Conservation (phyloP, 1,284 basidiomycete species). For the Boletellus deceptivus region DNA sequence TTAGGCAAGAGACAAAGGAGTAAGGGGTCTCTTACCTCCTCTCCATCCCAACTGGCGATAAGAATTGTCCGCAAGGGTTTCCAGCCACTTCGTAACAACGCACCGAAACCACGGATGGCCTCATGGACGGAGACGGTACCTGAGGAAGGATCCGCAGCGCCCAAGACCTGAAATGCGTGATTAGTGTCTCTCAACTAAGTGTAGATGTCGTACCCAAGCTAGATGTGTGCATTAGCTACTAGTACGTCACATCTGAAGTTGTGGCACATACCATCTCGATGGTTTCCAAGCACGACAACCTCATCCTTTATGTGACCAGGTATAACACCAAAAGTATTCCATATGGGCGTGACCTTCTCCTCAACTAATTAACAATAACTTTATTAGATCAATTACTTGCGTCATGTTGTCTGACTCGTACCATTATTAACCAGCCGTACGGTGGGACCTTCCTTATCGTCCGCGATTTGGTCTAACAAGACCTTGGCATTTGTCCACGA, state of each 20-base stretch:
- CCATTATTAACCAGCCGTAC: constrained; percentile 51
- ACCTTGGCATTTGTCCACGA: constrained; percentile 54
- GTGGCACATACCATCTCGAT: constrained; percentile 58
- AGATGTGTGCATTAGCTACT: constrained; percentile 4
- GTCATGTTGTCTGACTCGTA: constrained; percentile 17
- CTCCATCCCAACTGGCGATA: constrained; percentile 78
- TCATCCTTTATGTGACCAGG: constrained; percentile 76
- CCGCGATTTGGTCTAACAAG: constrained; percentile 43
- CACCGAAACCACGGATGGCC: constrained; percentile 68
- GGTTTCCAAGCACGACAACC: constrained; percentile 73
- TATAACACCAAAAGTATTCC: constrained; percentile 75
- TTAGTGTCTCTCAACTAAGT: constrained; percentile 1
- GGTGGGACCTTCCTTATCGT: constrained; percentile 34
- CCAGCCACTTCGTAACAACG: constrained; percentile 69
- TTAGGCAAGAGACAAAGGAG: constrained; percentile 4
- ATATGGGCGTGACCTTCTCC: constrained; percentile 45
- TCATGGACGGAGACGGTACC: constrained; percentile 80
- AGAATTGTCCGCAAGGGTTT: constrained; percentile 77
- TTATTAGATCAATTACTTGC: constrained; percentile 2
- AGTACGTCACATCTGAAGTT: not conserved
- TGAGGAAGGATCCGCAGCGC: constrained; percentile 74
- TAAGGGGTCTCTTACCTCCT: constrained; percentile 50
- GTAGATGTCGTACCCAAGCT: constrained; percentile 29
- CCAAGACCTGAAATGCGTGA: constrained; percentile 45
- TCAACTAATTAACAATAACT: constrained; percentile 37